phyloP scores from a whole-genome alignment of 2,329 filamentous ascomycete species.

The Talaromyces funiculosus region DNA sequence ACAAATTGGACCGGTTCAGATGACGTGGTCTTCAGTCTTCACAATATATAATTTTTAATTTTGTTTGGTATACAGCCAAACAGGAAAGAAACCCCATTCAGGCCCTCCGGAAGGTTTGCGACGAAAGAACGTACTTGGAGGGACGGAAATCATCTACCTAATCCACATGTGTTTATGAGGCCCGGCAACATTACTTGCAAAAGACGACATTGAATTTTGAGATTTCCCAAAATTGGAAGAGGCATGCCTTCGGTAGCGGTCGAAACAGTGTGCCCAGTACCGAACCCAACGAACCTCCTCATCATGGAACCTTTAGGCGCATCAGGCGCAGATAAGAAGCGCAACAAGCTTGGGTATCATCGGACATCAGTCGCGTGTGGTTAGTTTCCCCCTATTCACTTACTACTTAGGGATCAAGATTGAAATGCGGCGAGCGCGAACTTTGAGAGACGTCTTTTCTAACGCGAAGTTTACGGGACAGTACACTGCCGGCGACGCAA shows the following conservation, averaged over 20 bases:
- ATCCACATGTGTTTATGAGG: not conserved
- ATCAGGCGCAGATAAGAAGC: constrained; percentile 56
- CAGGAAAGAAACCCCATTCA: not conserved
- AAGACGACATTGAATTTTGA: constrained; percentile 6
- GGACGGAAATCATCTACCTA: not conserved
- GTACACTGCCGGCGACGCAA: constrained; percentile 89
- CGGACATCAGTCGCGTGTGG: constrained; percentile 91
- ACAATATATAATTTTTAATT: constrained; percentile 4
- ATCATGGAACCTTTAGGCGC: constrained; percentile 31
- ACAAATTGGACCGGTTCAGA: not conserved
- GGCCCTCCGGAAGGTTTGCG: constrained; percentile 2
- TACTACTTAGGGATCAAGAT: not conserved
- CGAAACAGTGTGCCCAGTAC: constrained; percentile 29
- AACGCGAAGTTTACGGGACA: constrained; percentile 33
- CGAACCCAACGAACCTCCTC: constrained; percentile 19
- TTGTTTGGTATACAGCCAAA: not conserved
- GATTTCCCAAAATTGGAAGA: constrained; percentile 17
- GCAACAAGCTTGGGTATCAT: constrained; percentile 94
- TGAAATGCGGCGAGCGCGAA: not conserved
- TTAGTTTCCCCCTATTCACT: constrained; percentile 50
- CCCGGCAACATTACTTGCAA: not conserved
- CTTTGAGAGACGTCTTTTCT: not conserved
- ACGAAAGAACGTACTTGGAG: not conserved
- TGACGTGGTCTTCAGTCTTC: not conserved
- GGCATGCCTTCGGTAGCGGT: constrained; percentile 36